Evolutionary conservation across 331 rosid species (phyloP), one percentile per base, ranked within the genome.

Genomic region (Acacia pycnantha): DNA sequence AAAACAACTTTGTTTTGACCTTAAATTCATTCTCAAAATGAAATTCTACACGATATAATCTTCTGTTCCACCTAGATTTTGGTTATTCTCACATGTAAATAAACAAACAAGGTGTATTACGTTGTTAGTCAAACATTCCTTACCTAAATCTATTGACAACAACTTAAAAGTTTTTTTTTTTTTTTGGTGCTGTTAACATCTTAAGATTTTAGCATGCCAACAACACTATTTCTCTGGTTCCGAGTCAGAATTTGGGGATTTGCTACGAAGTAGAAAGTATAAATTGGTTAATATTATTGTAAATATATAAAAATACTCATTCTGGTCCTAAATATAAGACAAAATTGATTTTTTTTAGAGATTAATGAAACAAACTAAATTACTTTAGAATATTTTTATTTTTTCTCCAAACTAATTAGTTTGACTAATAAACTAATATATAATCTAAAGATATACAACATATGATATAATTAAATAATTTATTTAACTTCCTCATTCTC

Each of bases 161-260:
- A 59, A 59, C 33, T 22, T 59, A 27, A 13, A 22, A n/a, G 1
- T 50, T 14, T 16, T 1, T 56, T 0, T 53, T 5, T 26, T 4
- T 24, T 61, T 37, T 7, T 9, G 35, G 69, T 62, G 40, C 8
- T 62, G 35, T 62, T 62, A 29, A 19, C 69, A 62, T 58, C 14
- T 22, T 15, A 29, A 64, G 47, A 77, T 73, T 50, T 26, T 48
- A 43, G 59, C 48, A 26, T 43, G 11, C 72, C 70, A 77, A 81
- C 80, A 12, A 73, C 58, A 29, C 83, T 80, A 72, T 27, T 15
- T 64, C 11, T 51, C 68, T 81, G 68, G 67, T 74, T 80, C 67
- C 26, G 65, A 79, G 84, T 81, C 82, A 86, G 75, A 40, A 79
- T 64, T 33, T 51, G 54, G 53, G 54, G 83, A 80, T 84, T 47